Conservation (phyloP, 1,284 basidiomycete species). For the Cystobasidium slooffiae region DNA sequence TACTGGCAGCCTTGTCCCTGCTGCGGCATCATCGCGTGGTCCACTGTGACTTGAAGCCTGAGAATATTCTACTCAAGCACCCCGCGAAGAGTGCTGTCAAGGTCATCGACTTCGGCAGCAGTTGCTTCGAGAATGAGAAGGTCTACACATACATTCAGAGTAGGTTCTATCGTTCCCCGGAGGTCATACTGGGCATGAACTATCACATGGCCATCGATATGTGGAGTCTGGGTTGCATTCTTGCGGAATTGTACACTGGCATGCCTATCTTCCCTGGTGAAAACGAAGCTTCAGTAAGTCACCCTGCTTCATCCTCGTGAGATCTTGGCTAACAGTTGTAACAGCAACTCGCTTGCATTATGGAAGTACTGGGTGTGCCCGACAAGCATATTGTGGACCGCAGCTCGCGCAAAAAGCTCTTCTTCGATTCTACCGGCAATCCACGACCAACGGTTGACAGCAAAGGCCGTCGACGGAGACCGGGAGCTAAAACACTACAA, state of each 20-base stretch:
- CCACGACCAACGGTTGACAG: constrained; percentile 94
- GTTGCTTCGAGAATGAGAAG: constrained; percentile 98
- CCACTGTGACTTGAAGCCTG: constrained; percentile 99
- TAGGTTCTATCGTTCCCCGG: constrained; percentile 77
- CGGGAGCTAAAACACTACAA: constrained; percentile 84
- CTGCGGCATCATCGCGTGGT: constrained; percentile 97
- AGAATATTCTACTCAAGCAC: constrained; percentile 94
- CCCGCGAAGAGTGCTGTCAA: constrained; percentile 96
- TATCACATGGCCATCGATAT: constrained; percentile 78
- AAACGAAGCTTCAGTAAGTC: constrained; percentile 61
- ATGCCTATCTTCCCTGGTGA: constrained; percentile 99
- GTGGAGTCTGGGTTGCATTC: constrained; percentile 97
- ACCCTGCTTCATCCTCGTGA: not conserved
- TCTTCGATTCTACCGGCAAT: constrained; percentile 92
- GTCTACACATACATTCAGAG: constrained; percentile 98
- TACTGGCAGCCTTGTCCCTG: constrained; percentile 84
- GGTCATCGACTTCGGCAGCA: constrained; percentile 98
- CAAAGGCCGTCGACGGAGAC: constrained; percentile 88
- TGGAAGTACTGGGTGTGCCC: constrained; percentile 96
- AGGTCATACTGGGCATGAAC: constrained; percentile 72
- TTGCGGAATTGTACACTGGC: constrained; percentile 97
- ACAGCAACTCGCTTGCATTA: constrained; percentile 97
- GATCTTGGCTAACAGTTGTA: constrained; percentile 56
- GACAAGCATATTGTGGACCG: constrained; percentile 93
- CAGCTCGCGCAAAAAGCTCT: constrained; percentile 89